Conservation (phyloP, 139 green algal genomes). For the Pleodorina starrii region DNA sequence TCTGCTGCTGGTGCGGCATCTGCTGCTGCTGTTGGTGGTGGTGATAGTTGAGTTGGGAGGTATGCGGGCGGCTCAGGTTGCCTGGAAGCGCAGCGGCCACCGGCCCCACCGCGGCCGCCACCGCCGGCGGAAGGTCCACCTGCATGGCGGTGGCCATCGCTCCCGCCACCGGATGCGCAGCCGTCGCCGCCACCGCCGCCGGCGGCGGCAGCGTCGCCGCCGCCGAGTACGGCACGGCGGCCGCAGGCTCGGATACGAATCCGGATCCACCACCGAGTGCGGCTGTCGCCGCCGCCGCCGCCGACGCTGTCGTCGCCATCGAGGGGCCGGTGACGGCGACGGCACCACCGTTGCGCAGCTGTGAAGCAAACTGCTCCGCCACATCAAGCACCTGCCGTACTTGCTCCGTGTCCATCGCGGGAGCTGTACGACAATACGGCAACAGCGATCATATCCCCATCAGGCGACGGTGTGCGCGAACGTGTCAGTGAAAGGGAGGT, state of each 20-base stretch:
- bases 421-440: too few species aligned
- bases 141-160: too few species aligned
- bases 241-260: background rate
- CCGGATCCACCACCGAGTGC: background rate
- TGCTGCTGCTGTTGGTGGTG: too few species aligned
- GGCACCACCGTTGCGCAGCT: background rate
- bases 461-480: too few species aligned
- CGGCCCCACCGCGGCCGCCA: background rate
- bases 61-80: too few species aligned
- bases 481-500: too few species aligned
- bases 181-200: background rate
- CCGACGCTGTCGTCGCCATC: background rate
- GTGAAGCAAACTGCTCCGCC: background rate
- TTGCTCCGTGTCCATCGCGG: background rate
- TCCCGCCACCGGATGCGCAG: background rate
- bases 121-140: background rate
- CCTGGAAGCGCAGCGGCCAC: too few species aligned
- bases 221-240: background rate
- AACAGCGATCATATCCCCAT: too few species aligned
- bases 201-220: too few species aligned
- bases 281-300: too few species aligned
- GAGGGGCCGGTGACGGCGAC: background rate
- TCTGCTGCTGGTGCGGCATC: too few species aligned
- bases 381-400: constrained; percentile 15
- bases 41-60: too few species aligned